Evolutionary conservation across 169 alveolate species (phyloP).

Genomic region (Cryptosporidium baileyi): DNA sequence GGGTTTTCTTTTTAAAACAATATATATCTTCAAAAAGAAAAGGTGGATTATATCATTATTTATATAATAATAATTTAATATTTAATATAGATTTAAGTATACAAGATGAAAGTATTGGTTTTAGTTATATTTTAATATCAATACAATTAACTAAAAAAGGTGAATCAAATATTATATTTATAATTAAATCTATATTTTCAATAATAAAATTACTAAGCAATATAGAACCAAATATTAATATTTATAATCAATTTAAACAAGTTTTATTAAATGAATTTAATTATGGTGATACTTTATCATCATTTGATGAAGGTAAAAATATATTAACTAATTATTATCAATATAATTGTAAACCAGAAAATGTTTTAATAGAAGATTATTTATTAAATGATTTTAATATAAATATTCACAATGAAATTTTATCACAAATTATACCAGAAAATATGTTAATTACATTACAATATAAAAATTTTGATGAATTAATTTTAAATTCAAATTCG

Average conservation of each 20-base stretch:
- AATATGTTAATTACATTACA: not conserved
- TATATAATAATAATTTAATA: not conserved
- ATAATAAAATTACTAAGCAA: not conserved
- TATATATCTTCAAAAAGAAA: not conserved
- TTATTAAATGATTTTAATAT: not conserved
- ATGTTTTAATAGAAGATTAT: not conserved
- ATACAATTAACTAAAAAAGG: not conserved
- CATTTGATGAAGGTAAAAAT: not conserved
- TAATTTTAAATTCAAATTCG: not conserved
- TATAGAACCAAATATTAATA: not conserved
- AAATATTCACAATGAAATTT: not conserved
- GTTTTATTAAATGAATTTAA: not conserved
- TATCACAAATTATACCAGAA: slow-evolving; percentile 6
- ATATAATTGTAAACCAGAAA: slow-evolving; percentile 28
- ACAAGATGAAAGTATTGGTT: not conserved
- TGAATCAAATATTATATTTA: not conserved
- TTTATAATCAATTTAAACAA: not conserved
- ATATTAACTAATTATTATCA: not conserved
- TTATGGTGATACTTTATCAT: not conserved
- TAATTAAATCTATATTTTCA: slow-evolving; percentile 8
- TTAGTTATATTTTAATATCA: not conserved
- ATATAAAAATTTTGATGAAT: not conserved
- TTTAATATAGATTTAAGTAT: not conserved
- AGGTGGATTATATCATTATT: not conserved
- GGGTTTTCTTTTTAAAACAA: not conserved